Conservation (phyloP, 208 protist genomes). For the Phytomonas sp. region DNA sequence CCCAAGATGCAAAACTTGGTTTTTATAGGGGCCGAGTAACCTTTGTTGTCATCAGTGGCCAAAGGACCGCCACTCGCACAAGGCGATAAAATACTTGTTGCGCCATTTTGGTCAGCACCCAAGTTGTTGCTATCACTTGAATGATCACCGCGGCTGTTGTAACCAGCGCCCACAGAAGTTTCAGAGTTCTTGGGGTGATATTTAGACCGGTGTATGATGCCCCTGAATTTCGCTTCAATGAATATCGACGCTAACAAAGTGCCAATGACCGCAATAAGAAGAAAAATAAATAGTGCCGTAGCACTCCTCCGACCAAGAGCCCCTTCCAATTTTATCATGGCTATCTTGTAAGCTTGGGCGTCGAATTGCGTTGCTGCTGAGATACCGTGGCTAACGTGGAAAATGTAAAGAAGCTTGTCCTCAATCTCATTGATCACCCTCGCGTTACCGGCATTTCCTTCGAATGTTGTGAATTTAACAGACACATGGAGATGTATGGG, state of each 20-base stretch:
- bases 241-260: constrained; percentile 45
- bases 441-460: constrained; percentile 10
- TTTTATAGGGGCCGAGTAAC: constrained; percentile 12
- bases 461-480: constrained; percentile 59
- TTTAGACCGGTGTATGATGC: constrained; percentile 57
- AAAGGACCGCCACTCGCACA: neutral
- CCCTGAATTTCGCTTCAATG: constrained; percentile 64
- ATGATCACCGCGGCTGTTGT: neutral
- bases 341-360: constrained; percentile 35
- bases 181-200: constrained; percentile 48
- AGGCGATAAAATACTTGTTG: constrained; percentile 3
- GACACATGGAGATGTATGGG: constrained; percentile 37
- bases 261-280: constrained; percentile 39
- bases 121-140: constrained; percentile 8
- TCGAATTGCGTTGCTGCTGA: constrained; percentile 57
- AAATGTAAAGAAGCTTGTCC: constrained; percentile 48
- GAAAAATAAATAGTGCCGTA: constrained; percentile 50
- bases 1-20: constrained; percentile 62
- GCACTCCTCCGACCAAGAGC: constrained; percentile 35
- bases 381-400: constrained; percentile 53
- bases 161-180: constrained; percentile 5
- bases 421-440: constrained; percentile 26
- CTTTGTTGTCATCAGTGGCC: neutral
- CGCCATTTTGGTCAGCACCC: neutral
- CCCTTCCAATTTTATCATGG: constrained; percentile 16